These are phyloP conservation scores for Pichiaceae sp. DNA, from an alignment of 1,139 yeast species.

Conservation along the genomic window DNA sequence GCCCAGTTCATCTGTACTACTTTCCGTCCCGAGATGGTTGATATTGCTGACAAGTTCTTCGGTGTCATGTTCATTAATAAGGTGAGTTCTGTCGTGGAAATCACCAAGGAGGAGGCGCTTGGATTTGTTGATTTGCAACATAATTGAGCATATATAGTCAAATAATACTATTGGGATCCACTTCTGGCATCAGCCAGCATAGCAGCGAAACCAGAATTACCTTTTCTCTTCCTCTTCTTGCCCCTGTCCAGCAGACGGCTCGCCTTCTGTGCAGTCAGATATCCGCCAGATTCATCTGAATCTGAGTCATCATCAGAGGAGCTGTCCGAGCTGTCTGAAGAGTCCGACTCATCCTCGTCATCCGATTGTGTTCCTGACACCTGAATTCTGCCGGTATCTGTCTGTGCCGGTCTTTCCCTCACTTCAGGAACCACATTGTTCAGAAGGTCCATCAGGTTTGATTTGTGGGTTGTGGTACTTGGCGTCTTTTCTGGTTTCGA, in stretches of 20 bases:
- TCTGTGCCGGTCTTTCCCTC: no score
- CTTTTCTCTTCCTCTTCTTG: constrained; percentile 26
- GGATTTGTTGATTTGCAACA: constrained; percentile 41
- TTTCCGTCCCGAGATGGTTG: constrained; percentile 86
- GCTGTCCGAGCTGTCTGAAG: constrained; percentile 7
- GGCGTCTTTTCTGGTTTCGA: no score
- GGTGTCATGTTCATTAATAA: constrained; percentile 83
- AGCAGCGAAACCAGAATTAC: constrained; percentile 41
- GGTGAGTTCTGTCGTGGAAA: constrained; percentile 70
- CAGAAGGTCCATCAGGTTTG: no score
- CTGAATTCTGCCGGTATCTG: no score
- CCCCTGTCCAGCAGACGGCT: constrained; percentile 23
- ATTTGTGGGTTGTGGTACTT: no score
- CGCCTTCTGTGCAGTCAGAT: constrained; percentile 34
- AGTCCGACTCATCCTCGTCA: constrained; percentile 9
- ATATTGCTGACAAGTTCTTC: constrained; percentile 78
- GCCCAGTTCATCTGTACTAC: constrained; percentile 97
- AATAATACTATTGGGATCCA: constrained; percentile 3
- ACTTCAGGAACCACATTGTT: no score
- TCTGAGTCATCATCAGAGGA: constrained; percentile 10
- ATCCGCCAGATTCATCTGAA: constrained; percentile 15
- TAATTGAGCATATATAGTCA: not conserved
- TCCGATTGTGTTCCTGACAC: no score
- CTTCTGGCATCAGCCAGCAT: constrained; percentile 43
- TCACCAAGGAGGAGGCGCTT: constrained; percentile 66